Base-by-base conservation (phyloP, 306 rosid genomes). In the Elaeagnus macrophylla region DNA sequence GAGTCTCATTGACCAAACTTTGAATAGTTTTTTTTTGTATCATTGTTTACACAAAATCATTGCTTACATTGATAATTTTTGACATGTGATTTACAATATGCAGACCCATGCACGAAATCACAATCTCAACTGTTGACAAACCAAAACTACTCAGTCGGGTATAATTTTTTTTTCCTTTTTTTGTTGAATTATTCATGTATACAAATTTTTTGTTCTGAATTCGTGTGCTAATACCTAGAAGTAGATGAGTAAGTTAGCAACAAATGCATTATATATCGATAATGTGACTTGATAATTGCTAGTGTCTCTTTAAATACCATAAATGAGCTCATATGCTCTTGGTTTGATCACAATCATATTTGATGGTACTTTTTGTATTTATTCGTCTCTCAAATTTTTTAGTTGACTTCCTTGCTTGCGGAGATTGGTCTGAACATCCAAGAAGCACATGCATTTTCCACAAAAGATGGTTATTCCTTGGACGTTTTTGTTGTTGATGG, bases 401-500 rank as follows among this genome's bases (percentile, higher is more conserved):
- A 88, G 99, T 77, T 93, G 68, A 93, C 99, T 71, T 81, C 85
- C 68, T 78, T 93, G 90, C 95, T 93, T 66, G 89, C 99, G 44
- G 96, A 88, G 78, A 71, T 84, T 77, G 99, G 96, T 66, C 77
- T 93, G 63, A 88, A 93, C 70, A 93, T 93, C 69, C 99, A 88
- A 75, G 99, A 93, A 75, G 99, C 99, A 20, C 99, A 84, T 84
- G 99, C 89, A 56, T 93, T 93, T 77, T 93, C 96, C 54, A 93
- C 96, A 12, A 62, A 69, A 14, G 96, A 93, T 59, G 96, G 99
- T 59, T 93, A 72, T 79, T 88, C 99, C 51, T 75, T 93, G 69
- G 99, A 93, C 51, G 99, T 93, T 68, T 93, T 93, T 83, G 99
- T 93, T 60, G 96, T 93, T 60, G 99, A 93, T 38, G 99, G 99